These are phyloP conservation scores for Wickerhamomyces bisporus DNA, from an alignment of 805 yeast species.

Conservation along the genomic window DNA sequence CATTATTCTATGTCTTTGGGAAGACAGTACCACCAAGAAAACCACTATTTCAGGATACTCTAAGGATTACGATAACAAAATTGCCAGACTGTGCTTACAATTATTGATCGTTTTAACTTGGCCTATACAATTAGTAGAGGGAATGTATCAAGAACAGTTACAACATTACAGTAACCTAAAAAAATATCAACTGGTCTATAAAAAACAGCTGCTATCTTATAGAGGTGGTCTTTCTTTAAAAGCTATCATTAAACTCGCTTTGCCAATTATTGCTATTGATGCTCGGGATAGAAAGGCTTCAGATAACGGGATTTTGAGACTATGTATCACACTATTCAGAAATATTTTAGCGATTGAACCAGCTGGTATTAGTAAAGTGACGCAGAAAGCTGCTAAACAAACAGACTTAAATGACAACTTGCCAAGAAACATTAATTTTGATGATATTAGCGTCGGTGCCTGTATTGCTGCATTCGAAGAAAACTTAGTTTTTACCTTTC, in stretches of 20 bases:
- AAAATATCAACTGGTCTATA: constrained; percentile 65
- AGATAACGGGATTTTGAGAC: constrained; percentile 67
- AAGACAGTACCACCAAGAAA: constrained; percentile 31
- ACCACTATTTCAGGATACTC: constrained; percentile 25
- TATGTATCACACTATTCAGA: constrained; percentile 69
- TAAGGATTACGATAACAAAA: constrained; percentile 43
- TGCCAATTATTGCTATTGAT: constrained; percentile 50
- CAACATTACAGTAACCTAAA: constrained; percentile 54
- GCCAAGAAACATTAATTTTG: constrained; percentile 53
- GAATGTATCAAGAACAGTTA: constrained; percentile 46
- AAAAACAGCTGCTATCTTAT: constrained; percentile 55
- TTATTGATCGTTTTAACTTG: constrained; percentile 78
- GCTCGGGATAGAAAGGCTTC: constrained; percentile 56
- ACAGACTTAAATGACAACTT: constrained; percentile 30
- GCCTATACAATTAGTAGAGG: constrained; percentile 67
- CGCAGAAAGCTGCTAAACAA: constrained; percentile 32
- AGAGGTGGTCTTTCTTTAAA: constrained; percentile 58
- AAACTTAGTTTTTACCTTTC: constrained; percentile 67
- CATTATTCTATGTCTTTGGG: constrained; percentile 74
- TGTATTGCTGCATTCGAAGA: constrained; percentile 54
- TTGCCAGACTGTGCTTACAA: constrained; percentile 72
- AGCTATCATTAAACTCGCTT: constrained; percentile 63
- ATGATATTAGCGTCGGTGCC: constrained; percentile 62
- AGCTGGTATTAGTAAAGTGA: constrained; percentile 46
- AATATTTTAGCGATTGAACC: constrained; percentile 79